phyloP scores from a whole-genome alignment of 2,329 filamentous ascomycete genomes.

The Fusarium miscanthi region DNA sequence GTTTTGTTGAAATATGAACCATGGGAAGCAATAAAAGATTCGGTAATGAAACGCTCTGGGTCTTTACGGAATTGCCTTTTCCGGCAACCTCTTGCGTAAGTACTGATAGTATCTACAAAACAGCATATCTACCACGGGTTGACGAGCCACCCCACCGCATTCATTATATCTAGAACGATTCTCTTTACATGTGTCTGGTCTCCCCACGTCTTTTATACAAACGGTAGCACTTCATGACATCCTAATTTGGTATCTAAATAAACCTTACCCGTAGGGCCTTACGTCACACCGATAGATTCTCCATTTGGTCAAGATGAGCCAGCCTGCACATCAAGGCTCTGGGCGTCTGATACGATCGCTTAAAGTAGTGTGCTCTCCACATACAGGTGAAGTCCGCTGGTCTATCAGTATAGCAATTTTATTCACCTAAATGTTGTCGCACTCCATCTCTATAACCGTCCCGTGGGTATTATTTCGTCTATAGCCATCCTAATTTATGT shows the following conservation, averaged over 20 bases:
- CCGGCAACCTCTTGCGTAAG: neutral
- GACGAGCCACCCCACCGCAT: neutral
- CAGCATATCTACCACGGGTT: neutral
- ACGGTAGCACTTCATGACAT: constrained; percentile 4
- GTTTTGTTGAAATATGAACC: neutral
- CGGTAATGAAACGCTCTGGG: neutral
- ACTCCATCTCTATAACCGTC: neutral
- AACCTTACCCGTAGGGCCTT: neutral
- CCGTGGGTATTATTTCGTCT: constrained; percentile 38
- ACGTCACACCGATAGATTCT: constrained; percentile 4
- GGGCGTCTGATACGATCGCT: neutral
- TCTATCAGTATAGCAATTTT: neutral
- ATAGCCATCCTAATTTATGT: constrained; percentile 11
- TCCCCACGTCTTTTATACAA: neutral
- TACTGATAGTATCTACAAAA: neutral
- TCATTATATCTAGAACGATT: neutral
- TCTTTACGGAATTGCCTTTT: neutral
- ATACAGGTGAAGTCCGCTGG: neutral
- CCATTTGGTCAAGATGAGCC: neutral
- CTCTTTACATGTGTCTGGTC: too few species aligned
- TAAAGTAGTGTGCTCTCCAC: neutral
- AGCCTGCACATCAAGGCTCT: neutral
- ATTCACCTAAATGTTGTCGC: neutral
- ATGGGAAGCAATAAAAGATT: too few species aligned
- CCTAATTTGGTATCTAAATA: neutral